Evolutionary conservation across 805 yeast species (phyloP), one percentile per base, ranked within the genome.

Genomic region (Helenozyma baotianmanensis): DNA sequence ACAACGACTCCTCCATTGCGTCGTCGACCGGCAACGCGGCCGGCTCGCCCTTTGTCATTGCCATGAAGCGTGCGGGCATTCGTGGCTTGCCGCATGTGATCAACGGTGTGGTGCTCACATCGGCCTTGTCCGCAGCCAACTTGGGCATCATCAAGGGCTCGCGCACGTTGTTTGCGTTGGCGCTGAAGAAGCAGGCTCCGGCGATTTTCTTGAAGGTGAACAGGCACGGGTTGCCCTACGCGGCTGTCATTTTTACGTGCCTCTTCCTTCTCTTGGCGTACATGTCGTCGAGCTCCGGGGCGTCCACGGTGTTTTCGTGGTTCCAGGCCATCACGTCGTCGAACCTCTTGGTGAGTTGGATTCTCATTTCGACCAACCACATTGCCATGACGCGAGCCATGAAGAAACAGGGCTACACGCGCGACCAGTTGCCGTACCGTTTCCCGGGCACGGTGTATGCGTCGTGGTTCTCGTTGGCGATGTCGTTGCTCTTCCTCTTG

Each of bases 41-140:
- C 21, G 58, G 64, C 9, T 64, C 70, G 9, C 69, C 70, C 10
- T 65, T 62, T 35, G 70, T 65, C 11, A 50, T 65, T 39, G 68
- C 66, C 8, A 58, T 64, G 40, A 43, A 50, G 30, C 41, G 51
- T 25, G 60, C 58, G 9, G 56, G 56, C 6, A 61, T 64, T 21
- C 47, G 43, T 22, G 68, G 51, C 0, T 47, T 65, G 15, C 66
- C 64, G 9, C 55, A 53, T 38, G 49, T 61, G 18, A 54, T 65
- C 32, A 65, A 65, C 42, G 70, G 60, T 9, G 58, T 58, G 23
- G 63, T 64, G 22, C 44, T 63, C 30, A 56, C 66, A 1, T 62
- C 68, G 9, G 71, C 70, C 1, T 58, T 63, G 27, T 56, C 64
- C 10, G 65, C 66, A 21, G 64, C 56, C 16, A 63, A 63, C 42